Base-by-base conservation (phyloP, 441 rosid species). In the Pelargonium australe region DNA sequence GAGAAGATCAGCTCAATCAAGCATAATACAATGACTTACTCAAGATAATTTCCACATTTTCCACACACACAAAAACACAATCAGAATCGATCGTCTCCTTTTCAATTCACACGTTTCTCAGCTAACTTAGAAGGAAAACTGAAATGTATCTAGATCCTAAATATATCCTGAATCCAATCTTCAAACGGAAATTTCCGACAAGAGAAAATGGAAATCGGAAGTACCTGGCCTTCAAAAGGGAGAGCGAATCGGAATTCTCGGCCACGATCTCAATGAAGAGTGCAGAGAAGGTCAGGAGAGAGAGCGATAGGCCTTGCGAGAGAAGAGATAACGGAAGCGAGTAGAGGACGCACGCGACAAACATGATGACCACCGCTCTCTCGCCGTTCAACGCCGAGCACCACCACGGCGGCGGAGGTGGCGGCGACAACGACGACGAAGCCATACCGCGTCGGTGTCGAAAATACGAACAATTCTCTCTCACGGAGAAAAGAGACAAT, bases 351-450 rank as follows among this genome's bases (percentile, higher is more conserved):
- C 82, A 79, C 66, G 76, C 71, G 28, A 86, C 72, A 65, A 89
- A 87, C 44, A 87, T 74, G 60, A 80, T 68, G 11, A 91, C 94
- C 60, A 94, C 89, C 11, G 83, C 89, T 78, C 96, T 87, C 83
- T 94, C 99, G 71, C 99, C 99, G 75, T 79, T 89, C 13, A 82
- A 45, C 64, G 78, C 75, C 79, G 82, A 40, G 28, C 20, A 57
- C 63, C 34, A 23, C 63, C 63, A 9, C 34, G 63, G 34, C 63
- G 8, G 63, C 4, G 62, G 62, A 57, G 62, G 19, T 7, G 62
- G 19, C 9, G 67, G 47, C 64, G 78, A 73, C 79, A 82, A 34
- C 81, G 77, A 41, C 74, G 67, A 51, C 58, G 66, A 34, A 70
- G 78, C 58, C 78, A 78, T 65, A 45, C 63, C 34, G 63, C 34